Evolutionary conservation across 2,329 filamentous ascomycete species (phyloP).

Genomic region (Cercospora zeae-maydis): DNA sequence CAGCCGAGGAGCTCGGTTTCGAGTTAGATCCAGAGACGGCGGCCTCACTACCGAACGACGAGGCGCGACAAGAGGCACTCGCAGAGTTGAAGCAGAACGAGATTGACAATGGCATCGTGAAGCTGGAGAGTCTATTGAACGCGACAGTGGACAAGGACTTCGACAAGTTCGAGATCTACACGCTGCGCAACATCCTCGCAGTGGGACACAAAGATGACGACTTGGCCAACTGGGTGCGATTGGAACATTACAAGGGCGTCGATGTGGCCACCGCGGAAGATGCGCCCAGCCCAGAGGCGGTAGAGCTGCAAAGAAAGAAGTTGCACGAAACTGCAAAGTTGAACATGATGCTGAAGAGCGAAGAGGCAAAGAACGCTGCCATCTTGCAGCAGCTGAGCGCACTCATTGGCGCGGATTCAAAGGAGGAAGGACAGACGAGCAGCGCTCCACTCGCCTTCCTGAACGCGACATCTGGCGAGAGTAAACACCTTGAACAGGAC

Average conservation of each 20-base stretch:
- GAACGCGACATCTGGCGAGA: conserved; percentile 43
- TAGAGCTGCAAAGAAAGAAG: conserved; percentile 69
- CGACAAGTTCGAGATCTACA: conserved; percentile 66
- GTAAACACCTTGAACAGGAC: conserved; percentile 63
- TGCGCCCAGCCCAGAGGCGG: conserved; percentile 61
- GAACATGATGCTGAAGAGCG: conserved; percentile 64
- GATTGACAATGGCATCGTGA: conserved; percentile 71
- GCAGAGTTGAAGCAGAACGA: conserved; percentile 43
- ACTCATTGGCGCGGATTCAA: conserved; percentile 45
- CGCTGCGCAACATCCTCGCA: conserved; percentile 68
- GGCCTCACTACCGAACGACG: conserved; percentile 17
- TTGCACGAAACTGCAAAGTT: conserved; percentile 76
- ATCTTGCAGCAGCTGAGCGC: conserved; percentile 63
- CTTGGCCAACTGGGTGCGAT: conserved; percentile 69
- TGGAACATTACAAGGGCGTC: conserved; percentile 75
- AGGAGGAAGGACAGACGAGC: conserved; percentile 12
- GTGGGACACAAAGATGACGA: conserved; percentile 52
- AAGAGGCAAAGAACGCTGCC: conserved; percentile 68
- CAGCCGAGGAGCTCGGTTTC: conserved; percentile 80
- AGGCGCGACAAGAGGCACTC: conserved; percentile 38
- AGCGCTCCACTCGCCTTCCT: conserved; percentile 54
- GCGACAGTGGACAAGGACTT: conserved; percentile 51
- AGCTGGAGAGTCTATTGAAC: conserved; percentile 50
- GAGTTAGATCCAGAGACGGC: conserved; percentile 15
- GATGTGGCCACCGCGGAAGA: conserved; percentile 34